Evolutionary conservation across 768 basidiomycete species (phyloP), one percentile per base, ranked within the genome.

Genomic region (Amanita thiersii): DNA sequence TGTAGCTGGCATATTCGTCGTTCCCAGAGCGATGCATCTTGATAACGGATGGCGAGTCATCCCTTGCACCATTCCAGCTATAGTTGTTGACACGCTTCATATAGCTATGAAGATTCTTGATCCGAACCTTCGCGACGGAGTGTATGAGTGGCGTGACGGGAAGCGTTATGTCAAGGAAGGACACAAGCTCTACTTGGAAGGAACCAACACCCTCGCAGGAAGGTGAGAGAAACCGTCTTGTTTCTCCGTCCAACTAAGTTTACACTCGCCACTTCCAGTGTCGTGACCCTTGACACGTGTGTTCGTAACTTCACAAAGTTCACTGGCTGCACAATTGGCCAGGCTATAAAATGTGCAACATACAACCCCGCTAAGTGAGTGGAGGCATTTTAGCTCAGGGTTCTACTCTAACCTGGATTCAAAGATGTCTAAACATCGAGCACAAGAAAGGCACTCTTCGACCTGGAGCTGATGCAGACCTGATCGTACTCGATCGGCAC

Each of bases 131-230:
- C 69, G 73, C 33, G 89, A 94, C 52, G 91, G 91, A 5, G 63
- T 84, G 10, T 84, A 94, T 54, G 79, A 84, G 51, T 94, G 91
- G 88, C 79, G 91, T 11, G 86, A 87, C 47, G 86, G 84, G 5
- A 75, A 80, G 50, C 73, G 75, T 4, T 79, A 92, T 53, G 71
- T 86, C 44, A 91, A 92, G 58, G 75, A 84, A 46, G 90, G 89
- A 6, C 73, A 81, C 47, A 80, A 72, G 55, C 73, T 94, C 26
- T 86, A 80, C 56, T 63, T 94, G 9, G 86, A 86, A 54, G 89
- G 86, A 15, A 92, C 89, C 1, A 71, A 79, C 45, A 93, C 90
- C 1, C 77, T 94, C 42, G 91, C 91, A 1, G 91, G 90, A 56
- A 88, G 86, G 86, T 86, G 37, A 39, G 70, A 41, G 31, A 61